phyloP scores from a whole-genome alignment of 768 basidiomycete species.

The Astraeus odoratus region DNA sequence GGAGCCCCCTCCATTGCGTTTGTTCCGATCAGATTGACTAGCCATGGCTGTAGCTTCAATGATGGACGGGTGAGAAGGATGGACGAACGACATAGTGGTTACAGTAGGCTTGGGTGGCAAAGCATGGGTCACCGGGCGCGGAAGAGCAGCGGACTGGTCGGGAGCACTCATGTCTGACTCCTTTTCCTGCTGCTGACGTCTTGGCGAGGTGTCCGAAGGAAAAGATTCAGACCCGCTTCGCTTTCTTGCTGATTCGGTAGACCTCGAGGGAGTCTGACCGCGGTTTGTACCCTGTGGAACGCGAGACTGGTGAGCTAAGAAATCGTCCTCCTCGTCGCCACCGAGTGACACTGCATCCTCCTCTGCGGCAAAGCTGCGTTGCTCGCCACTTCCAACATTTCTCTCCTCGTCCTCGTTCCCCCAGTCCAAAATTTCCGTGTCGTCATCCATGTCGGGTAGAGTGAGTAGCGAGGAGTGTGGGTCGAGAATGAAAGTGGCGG shows the following conservation, averaged over 20 bases:
- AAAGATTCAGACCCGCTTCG: not conserved
- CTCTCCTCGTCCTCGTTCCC: conserved; percentile 42
- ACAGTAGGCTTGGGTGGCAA: conserved; percentile 61
- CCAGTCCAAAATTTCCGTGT: conserved; percentile 69
- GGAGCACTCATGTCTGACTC: conserved; percentile 5
- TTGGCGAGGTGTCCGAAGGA: conserved; percentile 9
- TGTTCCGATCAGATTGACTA: conserved; percentile 37
- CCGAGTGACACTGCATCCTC: conserved; percentile 68
- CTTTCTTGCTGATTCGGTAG: conserved; percentile 7
- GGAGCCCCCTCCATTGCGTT: conserved; percentile 30
- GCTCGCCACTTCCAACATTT: conserved; percentile 40
- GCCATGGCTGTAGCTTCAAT: conserved; percentile 59
- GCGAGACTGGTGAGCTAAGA: conserved; percentile 37
- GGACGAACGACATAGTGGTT: conserved; percentile 42
- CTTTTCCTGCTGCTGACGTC: conserved; percentile 6
- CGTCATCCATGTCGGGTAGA: conserved; percentile 48
- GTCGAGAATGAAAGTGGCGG: conserved; percentile 14
- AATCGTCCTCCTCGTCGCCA: conserved; percentile 63
- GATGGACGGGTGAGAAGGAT: conserved; percentile 51
- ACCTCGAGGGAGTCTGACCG: conserved; percentile 15
- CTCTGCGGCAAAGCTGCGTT: conserved; percentile 24
- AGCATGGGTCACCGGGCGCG: conserved; percentile 46
- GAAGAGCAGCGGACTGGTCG: conserved; percentile 18
- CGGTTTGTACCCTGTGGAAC: conserved; percentile 23
- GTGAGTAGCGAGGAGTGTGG: too few species aligned